These are phyloP conservation scores for Backusella tarrabulga DNA, from an alignment of 192 early-diverging fungal species.

Conservation along the genomic window DNA sequence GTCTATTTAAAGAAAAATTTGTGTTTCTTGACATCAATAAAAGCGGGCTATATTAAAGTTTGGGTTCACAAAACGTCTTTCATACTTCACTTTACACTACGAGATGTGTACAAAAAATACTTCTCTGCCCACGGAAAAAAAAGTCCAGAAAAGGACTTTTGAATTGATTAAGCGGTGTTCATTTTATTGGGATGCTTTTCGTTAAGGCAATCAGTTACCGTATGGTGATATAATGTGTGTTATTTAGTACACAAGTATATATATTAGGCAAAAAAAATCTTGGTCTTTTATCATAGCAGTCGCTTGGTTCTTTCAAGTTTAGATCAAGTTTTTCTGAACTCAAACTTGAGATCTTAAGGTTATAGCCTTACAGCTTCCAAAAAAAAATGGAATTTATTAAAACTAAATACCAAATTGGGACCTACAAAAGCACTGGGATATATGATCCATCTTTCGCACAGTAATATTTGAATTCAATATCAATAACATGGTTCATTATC, in stretches of 20 bases:
- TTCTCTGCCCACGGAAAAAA: too few species aligned
- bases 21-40: too few species aligned
- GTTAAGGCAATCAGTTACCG: too few species aligned
- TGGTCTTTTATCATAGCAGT: neutral
- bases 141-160: too few species aligned
- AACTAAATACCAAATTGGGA: neutral
- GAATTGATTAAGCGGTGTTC: too few species aligned
- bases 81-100: too few species aligned
- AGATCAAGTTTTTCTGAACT: neutral
- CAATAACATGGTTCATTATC: neutral
- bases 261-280: neutral
- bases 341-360: neutral
- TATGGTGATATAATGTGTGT: too few species aligned
- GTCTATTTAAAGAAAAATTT: too few species aligned
- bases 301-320: neutral
- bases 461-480: neutral
- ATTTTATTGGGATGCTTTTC: too few species aligned
- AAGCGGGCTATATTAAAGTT: too few species aligned
- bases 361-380: neutral
- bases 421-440: neutral
- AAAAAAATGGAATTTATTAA: neutral
- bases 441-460: neutral
- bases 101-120: too few species aligned
- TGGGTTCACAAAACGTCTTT: too few species aligned
- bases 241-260: neutral